Evolutionary conservation across 1,139 yeast species (phyloP).

Genomic region (Magnusiomyces suaveolens): DNA sequence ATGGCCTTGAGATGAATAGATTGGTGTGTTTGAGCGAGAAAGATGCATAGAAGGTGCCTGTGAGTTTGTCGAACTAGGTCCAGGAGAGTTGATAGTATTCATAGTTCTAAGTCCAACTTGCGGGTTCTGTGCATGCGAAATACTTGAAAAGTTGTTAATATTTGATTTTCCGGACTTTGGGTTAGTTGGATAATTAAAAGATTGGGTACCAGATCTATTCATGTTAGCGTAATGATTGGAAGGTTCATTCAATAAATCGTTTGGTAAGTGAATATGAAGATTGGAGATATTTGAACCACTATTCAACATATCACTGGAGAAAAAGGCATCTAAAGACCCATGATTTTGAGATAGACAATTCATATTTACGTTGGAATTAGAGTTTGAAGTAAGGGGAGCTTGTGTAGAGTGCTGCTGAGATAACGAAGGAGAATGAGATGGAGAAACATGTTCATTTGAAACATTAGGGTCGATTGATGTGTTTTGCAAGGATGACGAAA

Average conservation of each 20-base stretch:
- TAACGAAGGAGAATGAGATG: neutral
- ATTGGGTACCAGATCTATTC: neutral
- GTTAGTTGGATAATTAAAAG: neutral
- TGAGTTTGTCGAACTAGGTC: neutral
- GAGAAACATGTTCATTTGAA: neutral
- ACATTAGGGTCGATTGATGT: too few relatives aligned
- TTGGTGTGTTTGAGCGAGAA: constrained; percentile 2
- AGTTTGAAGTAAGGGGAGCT: neutral
- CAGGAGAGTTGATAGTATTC: neutral
- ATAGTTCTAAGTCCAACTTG: neutral
- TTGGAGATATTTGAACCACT: neutral
- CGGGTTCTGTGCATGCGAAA: too few relatives aligned
- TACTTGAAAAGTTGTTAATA: too few relatives aligned
- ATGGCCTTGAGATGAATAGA: neutral
- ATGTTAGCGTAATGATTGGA: neutral
- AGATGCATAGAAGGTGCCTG: constrained; percentile 3
- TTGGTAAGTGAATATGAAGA: neutral
- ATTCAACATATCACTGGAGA: neutral
- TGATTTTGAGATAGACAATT: neutral
- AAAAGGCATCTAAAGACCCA: neutral
- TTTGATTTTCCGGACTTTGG: too few relatives aligned
- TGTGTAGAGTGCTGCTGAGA: constrained; percentile 4
- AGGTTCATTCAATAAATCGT: neutral
- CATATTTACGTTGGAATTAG: neutral
- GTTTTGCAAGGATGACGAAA: too few relatives aligned